Percentiles rank a stretch among this genome's conserved stretches.
Conservation (phyloP, 1,284 basidiomycete genomes). For the Trametes pubescens region DNA sequence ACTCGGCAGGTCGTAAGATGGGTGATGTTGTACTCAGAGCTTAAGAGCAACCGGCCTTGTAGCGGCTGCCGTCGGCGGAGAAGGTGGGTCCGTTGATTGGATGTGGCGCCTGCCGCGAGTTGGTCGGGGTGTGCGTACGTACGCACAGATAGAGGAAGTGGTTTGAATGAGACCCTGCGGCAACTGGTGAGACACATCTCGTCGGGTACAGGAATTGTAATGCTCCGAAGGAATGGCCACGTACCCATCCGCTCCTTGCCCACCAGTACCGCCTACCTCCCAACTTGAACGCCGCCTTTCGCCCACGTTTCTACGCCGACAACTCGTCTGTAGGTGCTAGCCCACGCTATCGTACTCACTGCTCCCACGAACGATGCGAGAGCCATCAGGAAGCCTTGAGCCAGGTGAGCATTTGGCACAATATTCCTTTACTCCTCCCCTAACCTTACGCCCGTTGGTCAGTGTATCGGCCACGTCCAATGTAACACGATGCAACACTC, state of each 20-base stretch:
- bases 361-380: no score
- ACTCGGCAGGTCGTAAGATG: background rate
- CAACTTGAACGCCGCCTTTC: background rate
- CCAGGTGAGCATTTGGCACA: no score
- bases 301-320: no score
- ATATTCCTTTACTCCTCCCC: no score
- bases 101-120: background rate
- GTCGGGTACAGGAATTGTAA: background rate
- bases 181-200: background rate
- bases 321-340: no score
- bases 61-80: background rate
- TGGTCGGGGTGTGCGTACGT: background rate
- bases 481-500: no score
- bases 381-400: no score
- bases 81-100: background rate
- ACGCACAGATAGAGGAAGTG: background rate
- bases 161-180: background rate
- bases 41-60: background rate
- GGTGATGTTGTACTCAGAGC: background rate
- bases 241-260: background rate
- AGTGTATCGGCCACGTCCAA: no score
- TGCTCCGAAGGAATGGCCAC: background rate
- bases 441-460: no score
- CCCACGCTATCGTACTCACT: no score
- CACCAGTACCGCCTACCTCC: background rate